Percentiles rank a stretch among this genome's conserved stretches.
Conservation (phyloP, 1,139 yeast genomes). For the Lodderomyces pseudojiufengensis region DNA sequence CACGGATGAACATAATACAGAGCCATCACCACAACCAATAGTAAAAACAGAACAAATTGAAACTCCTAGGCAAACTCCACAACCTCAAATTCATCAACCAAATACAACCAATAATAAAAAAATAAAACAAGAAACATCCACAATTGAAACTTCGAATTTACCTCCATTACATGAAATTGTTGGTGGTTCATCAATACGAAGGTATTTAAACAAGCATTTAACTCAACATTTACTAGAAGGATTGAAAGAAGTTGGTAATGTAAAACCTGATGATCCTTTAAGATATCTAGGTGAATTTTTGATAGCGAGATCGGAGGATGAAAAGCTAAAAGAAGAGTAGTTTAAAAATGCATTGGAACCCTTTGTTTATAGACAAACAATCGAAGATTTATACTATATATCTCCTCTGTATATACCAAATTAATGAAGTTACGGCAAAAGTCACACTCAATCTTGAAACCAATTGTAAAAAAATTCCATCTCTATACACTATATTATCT, state of each 20-base stretch:
- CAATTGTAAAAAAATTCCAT: too few species aligned
- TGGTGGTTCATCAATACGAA: conserved; percentile 80
- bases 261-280: conserved; percentile 68
- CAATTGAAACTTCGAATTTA: conserved; percentile 3
- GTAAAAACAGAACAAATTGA: conserved; percentile 4
- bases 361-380: too few species aligned
- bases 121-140: conserved; percentile 1
- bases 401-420: too few species aligned
- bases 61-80: conserved; percentile 1
- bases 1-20: conserved; percentile 1
- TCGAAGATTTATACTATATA: too few species aligned
- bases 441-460: too few species aligned
- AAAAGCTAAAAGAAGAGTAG: not conserved
- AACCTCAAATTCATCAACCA: not conserved
- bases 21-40: conserved; percentile 8
- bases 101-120: not conserved
- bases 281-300: conserved; percentile 68
- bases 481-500: too few species aligned
- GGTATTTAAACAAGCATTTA: conserved; percentile 69
- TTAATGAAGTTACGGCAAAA: too few species aligned
- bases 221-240: conserved; percentile 69
- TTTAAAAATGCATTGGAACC: too few species aligned
- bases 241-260: conserved; percentile 54
- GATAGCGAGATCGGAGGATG: conserved; percentile 44
- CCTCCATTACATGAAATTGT: conserved; percentile 51